phyloP scores from a whole-genome alignment of 1,139 yeast species.

The Pneumocystis sp. region DNA sequence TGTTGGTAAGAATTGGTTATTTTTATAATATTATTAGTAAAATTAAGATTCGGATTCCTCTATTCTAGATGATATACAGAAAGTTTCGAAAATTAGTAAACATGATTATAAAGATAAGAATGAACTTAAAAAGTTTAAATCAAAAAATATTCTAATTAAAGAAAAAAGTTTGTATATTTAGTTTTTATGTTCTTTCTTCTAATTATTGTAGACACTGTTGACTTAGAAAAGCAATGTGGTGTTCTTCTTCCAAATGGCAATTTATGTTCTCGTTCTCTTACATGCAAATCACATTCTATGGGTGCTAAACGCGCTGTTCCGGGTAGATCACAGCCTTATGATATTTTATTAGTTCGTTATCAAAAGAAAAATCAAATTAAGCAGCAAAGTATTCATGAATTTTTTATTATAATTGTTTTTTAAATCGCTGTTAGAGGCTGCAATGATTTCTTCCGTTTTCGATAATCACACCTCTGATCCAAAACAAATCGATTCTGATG shows the following conservation, averaged over 20 bases:
- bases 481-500: slow-evolving; percentile 47
- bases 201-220: slow-evolving; percentile 31
- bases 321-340: slow-evolving; percentile 88
- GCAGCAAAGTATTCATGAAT: slow-evolving; percentile 40
- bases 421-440: slow-evolving; percentile 17
- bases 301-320: slow-evolving; percentile 92
- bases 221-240: slow-evolving; percentile 93
- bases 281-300: slow-evolving; percentile 97
- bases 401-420: slow-evolving; percentile 20
- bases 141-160: neutral
- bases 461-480: slow-evolving; percentile 11
- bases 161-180: neutral
- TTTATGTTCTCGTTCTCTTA: slow-evolving; percentile 81
- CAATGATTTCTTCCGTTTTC: slow-evolving; percentile 16
- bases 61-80: neutral
- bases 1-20: neutral
- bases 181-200: neutral
- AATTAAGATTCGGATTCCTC: neutral
- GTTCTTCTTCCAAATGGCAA: slow-evolving; percentile 87
- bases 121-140: neutral
- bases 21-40: neutral
- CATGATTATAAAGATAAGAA: neutral
- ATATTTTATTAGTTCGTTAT: slow-evolving; percentile 69
- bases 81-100: neutral
- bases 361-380: slow-evolving; percentile 79